Percentiles rank a stretch among this genome's conserved stretches.
These are phyloP conservation scores for Coemansia sp. DNA, from an alignment of 192 early-diverging fungal genomes.

Conservation along the genomic window DNA sequence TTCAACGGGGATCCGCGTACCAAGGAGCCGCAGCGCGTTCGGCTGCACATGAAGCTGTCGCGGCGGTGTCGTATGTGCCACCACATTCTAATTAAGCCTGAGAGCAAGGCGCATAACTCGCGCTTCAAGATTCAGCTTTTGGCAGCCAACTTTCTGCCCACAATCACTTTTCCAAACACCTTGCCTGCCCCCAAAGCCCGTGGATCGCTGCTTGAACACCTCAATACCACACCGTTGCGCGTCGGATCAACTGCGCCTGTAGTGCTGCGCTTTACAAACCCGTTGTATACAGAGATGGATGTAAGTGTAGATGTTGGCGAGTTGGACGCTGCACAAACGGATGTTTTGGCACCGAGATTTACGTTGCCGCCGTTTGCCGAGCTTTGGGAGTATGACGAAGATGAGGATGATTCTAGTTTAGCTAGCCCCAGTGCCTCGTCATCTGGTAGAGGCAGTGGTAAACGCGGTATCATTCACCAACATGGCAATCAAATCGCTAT, in stretches of 20 bases:
- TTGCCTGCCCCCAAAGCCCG: constrained; percentile 1
- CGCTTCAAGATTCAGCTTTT: constrained; percentile 88
- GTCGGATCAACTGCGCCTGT: constrained; percentile 49
- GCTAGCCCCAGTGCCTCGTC: neutral
- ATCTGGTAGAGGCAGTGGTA: neutral
- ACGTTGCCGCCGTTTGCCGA: constrained; percentile 72
- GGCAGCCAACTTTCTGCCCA: constrained; percentile 79
- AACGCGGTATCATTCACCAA: constrained; percentile 40
- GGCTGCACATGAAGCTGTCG: constrained; percentile 80
- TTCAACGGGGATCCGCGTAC: constrained; percentile 51
- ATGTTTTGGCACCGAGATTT: constrained; percentile 64
- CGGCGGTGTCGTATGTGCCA: constrained; percentile 86
- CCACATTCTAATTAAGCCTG: constrained; percentile 88
- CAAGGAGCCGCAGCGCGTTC: constrained; percentile 74
- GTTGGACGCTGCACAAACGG: constrained; percentile 48
- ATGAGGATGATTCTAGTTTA: constrained; percentile 46
- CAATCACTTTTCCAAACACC: constrained; percentile 43
- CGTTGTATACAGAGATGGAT: constrained; percentile 69
- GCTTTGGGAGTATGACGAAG: constrained; percentile 78
- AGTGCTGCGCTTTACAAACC: constrained; percentile 77
- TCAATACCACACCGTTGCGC: constrained; percentile 35
- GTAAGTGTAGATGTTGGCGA: constrained; percentile 58
- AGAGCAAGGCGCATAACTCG: constrained; percentile 84
- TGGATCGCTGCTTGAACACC: constrained; percentile 3
- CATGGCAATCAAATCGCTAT: constrained; percentile 49